A percentile compares a stretch with the other conserved stretches of the same genome.
phyloP scores from a whole-genome alignment of 108 stramenopile genomes.

The Cyclostephanos invisitatus region DNA sequence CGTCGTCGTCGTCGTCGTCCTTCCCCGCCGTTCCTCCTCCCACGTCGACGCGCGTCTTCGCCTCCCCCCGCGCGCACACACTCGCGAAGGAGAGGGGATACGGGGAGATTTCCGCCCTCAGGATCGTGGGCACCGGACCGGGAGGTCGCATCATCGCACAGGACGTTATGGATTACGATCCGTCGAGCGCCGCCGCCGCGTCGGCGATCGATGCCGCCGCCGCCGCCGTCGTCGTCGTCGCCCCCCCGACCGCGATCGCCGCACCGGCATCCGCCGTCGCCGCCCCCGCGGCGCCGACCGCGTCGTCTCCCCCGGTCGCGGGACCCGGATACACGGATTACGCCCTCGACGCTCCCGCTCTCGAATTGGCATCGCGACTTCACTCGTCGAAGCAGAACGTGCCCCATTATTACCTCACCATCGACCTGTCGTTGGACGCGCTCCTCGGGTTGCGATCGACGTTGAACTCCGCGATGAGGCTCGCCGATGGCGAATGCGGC shows the following conservation, averaged over 20 bases:
- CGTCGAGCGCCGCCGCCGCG: constrained; percentile 54
- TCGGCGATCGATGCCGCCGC: no score
- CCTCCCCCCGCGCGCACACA: constrained; percentile 90
- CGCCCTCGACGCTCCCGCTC: constrained; percentile 64
- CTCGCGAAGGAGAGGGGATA: constrained; percentile 85
- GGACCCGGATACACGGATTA: constrained; percentile 54
- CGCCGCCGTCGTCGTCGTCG: constrained; percentile 19
- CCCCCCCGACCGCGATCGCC: constrained; percentile 31
- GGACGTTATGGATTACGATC: constrained; percentile 88
- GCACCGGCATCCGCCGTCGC: constrained; percentile 18
- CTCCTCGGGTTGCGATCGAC: constrained; percentile 78
- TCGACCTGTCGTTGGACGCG: constrained; percentile 85
- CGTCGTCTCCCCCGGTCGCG: constrained; percentile 28
- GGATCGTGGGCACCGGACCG: constrained; percentile 88
- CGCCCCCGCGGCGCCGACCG: constrained; percentile 28
- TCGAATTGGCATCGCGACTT: constrained; percentile 79
- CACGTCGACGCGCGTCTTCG: constrained; percentile 86
- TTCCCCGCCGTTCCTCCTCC: no score
- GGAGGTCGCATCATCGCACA: constrained; percentile 93
- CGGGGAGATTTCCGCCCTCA: constrained; percentile 65
- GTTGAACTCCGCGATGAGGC: constrained; percentile 68
- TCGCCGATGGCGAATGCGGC: constrained; percentile 60
- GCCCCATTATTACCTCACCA: constrained; percentile 97
- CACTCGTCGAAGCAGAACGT: constrained; percentile 88
- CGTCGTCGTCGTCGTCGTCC: no score